Conservation (phyloP, 116 monocot genomes). For the Dioscorea cayenensis region DNA sequence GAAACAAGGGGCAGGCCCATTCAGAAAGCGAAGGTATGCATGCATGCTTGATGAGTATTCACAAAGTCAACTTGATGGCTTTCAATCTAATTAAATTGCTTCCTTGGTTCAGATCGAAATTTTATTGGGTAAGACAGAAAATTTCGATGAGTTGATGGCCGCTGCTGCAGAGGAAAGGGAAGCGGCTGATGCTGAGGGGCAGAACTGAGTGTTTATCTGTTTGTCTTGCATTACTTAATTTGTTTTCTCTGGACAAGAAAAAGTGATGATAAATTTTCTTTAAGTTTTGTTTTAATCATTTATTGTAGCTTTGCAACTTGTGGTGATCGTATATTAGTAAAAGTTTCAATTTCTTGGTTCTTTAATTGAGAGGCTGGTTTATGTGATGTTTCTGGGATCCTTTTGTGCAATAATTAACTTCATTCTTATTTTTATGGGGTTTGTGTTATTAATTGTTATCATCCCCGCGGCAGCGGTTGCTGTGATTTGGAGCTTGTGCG, state of each 20-base stretch:
- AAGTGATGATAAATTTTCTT: neutral
- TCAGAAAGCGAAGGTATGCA: conserved; percentile 68
- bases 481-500: too few relatives aligned
- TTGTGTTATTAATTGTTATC: too few relatives aligned
- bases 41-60: neutral
- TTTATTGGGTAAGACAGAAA: conserved; percentile 35
- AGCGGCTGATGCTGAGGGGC: conserved; percentile 33
- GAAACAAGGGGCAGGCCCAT: conserved; percentile 51
- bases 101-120: neutral
- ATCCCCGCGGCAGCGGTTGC: too few relatives aligned
- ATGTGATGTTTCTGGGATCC: too few relatives aligned
- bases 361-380: too few relatives aligned
- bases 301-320: neutral
- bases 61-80: neutral
- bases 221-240: too few relatives aligned
- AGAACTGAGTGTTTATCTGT: conserved; percentile 11
- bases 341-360: too few relatives aligned
- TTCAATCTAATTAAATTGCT: neutral
- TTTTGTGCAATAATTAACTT: too few relatives aligned
- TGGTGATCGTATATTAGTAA: too few relatives aligned
- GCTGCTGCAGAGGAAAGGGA: conserved; percentile 61
- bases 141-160: conserved; percentile 70
- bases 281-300: neutral
- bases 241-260: too few relatives aligned
- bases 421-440: too few relatives aligned